Evolutionary conservation across 768 basidiomycete genomes (phyloP), one percentile per base, ranked within the genome.

Genomic region (Suillus luteus): DNA sequence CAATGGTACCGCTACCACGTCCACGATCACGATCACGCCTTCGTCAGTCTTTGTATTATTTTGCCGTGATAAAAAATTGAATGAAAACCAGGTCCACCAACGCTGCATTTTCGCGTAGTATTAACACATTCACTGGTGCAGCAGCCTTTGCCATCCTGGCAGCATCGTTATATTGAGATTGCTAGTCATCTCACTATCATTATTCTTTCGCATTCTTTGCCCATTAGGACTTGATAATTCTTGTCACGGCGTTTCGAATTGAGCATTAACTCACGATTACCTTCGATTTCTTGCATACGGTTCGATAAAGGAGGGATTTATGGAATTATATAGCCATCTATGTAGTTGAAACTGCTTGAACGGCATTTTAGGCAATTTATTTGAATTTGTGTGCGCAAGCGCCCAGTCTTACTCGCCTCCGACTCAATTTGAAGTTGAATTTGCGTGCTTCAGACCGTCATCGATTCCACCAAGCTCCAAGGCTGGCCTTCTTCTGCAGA

Each of bases 91-190:
- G 14, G 35, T 46, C 41, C 22, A 22, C 46, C 33, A 62, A 67
- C 24, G 64, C 64, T 49, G 10, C 62, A 3, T 35, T 60, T 51
- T 61, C 62, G 17, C 37, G 62, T 12, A 51, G 43, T 22, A 35
- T 72, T 44, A 67, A 60, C 22, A n/a, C 60, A 3, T 27, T 72
- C 17, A 48, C 60, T 24, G 68, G 62, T 24, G 57, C 57, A 22
- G 65, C 64, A 33, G 65, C 59, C 22, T 65, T 38, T 27, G 60
- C 68, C 22, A 64, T 61, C 43, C 14, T 70, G 12, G 66, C 62
- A 14, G 69, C 58, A 2, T 24, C 65, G 31, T 55, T 73, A 10
- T 72, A 59, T 66, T 40, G 19, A 6, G 43, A n/a, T 40, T 40
- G 49, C 10, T 22, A 9, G 33, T 5, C 12, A 37, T 62, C 31